Conservation (phyloP, 192 early-diverging fungal species). For the Coemansia sp. region DNA sequence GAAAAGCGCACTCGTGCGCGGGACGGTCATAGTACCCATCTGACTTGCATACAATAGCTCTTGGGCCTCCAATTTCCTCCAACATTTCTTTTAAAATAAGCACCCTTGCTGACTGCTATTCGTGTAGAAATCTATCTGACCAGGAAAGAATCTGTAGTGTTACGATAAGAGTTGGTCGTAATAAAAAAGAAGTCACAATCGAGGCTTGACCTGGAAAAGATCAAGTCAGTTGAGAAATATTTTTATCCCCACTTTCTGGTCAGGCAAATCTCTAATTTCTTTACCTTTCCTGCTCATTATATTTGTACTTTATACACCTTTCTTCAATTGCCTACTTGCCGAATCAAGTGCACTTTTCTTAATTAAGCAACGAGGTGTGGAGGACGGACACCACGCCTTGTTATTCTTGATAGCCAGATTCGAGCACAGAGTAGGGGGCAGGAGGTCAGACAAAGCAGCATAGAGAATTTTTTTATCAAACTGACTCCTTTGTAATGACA, state of each 20-base stretch:
- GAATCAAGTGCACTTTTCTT: not conserved
- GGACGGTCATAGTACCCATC: constrained; percentile 54
- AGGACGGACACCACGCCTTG: not conserved
- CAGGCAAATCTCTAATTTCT: not conserved
- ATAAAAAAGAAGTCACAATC: too few species aligned
- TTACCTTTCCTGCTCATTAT: too few species aligned
- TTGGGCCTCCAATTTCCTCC: constrained; percentile 52
- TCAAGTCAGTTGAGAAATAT: too few species aligned
- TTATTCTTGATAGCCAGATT: not conserved
- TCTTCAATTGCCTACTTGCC: not conserved
- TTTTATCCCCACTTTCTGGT: too few species aligned
- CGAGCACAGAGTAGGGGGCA: not conserved
- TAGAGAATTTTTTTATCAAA: not conserved
- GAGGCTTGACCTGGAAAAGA: too few species aligned
- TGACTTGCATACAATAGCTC: too few species aligned
- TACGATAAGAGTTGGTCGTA: too few species aligned
- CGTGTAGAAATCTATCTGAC: too few species aligned
- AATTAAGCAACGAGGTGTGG: not conserved
- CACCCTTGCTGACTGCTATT: too few species aligned
- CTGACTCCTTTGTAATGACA: constrained; percentile 2
- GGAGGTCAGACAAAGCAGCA: not conserved
- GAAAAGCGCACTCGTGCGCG: constrained; percentile 1
- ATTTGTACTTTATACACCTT: not conserved
- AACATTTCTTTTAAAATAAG: constrained; percentile 15
- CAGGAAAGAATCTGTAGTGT: too few species aligned